Percentiles rank a stretch among this genome's conserved stretches.
These are phyloP conservation scores for Aspergillus jensenii DNA, from an alignment of 2,329 filamentous ascomycete genomes.

Conservation along the genomic window DNA sequence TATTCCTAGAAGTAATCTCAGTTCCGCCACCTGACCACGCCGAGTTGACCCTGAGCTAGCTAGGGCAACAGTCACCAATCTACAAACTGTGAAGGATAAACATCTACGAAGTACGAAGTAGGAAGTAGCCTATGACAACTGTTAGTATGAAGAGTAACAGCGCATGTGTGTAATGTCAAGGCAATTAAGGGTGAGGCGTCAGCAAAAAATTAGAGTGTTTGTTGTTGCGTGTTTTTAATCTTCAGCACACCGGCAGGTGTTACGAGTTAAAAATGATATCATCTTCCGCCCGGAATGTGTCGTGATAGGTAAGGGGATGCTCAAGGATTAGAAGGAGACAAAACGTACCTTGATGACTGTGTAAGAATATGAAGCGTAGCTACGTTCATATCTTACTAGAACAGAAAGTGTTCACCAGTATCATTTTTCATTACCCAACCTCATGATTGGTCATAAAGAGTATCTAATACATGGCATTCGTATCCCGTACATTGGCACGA, in stretches of 20 bases:
- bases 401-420: conserved; percentile 22
- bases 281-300: conserved; percentile 52
- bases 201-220: conserved; percentile 73
- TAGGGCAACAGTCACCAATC: background rate
- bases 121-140: background rate
- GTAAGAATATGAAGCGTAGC: conserved; percentile 32
- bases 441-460: conserved; percentile 31
- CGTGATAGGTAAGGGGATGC: background rate
- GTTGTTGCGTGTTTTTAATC: conserved; percentile 61
- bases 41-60: background rate
- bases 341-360: conserved; percentile 23
- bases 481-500: conserved; percentile 25
- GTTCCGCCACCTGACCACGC: background rate
- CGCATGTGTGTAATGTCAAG: background rate
- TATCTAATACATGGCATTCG: conserved; percentile 40
- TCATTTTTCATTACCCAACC: conserved; percentile 33
- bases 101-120: background rate
- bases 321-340: conserved; percentile 9
- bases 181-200: conserved; percentile 40
- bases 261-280: conserved; percentile 66
- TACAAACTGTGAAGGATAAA: background rate
- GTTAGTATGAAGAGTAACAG: conserved; percentile 11
- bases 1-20: background rate
- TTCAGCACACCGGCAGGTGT: conserved; percentile 49
- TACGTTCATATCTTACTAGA: conserved; percentile 35